Conservation (phyloP, 2,329 filamentous ascomycete species). For the Tolypocladium album region DNA sequence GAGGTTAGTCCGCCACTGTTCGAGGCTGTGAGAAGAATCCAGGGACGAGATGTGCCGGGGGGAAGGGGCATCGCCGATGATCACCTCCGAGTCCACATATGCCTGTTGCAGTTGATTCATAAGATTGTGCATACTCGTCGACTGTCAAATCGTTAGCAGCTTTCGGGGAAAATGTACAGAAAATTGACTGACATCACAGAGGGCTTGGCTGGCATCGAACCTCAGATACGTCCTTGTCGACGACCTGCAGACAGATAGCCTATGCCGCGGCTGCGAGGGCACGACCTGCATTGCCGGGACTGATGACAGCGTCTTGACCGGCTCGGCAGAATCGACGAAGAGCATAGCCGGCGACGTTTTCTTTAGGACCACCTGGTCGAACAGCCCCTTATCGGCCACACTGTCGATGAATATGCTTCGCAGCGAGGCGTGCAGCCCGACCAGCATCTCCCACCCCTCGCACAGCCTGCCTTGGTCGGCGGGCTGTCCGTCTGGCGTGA, state of each 20-base stretch:
- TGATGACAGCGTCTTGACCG: slow-evolving; percentile 23
- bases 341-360: slow-evolving; percentile 39
- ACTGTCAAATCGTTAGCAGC: slow-evolving; percentile 5
- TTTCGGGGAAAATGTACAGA: too few relatives aligned
- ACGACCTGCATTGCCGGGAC: slow-evolving; percentile 28
- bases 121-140: slow-evolving; percentile 31
- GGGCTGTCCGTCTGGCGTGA: slow-evolving; percentile 20
- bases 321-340: slow-evolving; percentile 35
- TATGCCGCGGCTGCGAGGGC: slow-evolving; percentile 32
- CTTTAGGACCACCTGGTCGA: slow-evolving; percentile 37
- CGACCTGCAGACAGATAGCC: slow-evolving; percentile 38
- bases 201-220: slow-evolving; percentile 38
- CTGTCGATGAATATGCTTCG: slow-evolving; percentile 42
- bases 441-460: slow-evolving; percentile 37
- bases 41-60: slow-evolving; percentile 15
- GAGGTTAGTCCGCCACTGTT: slow-evolving; percentile 35
- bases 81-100: slow-evolving; percentile 27
- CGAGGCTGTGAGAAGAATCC: slow-evolving; percentile 21
- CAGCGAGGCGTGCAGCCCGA: slow-evolving; percentile 31
- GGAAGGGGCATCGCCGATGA: slow-evolving; percentile 10
- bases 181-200: slow-evolving; percentile 30
- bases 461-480: slow-evolving; percentile 35
- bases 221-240: slow-evolving; percentile 33
- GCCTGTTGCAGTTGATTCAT: slow-evolving; percentile 33
- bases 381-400: slow-evolving; percentile 34